Evolutionary conservation across 2,329 filamentous ascomycete species (phyloP).

Genomic region (Scleromitrula shiraiana): DNA sequence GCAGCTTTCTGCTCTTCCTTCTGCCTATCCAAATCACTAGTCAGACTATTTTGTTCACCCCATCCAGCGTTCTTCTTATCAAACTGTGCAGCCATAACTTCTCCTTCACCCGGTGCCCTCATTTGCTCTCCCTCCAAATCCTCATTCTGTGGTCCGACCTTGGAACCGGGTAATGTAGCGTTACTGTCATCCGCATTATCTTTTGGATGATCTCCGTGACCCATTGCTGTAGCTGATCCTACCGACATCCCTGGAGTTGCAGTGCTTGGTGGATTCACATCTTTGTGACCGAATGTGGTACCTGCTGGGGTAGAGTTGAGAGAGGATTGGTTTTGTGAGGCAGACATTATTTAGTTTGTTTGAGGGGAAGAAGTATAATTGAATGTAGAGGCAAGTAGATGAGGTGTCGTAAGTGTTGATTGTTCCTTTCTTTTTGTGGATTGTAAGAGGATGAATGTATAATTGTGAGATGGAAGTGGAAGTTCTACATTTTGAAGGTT

Average conservation of each 20-base stretch:
- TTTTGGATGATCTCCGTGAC: constrained; percentile 26
- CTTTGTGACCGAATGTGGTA: constrained; percentile 23
- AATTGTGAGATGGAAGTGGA: too few relatives aligned
- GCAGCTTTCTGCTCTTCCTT: constrained; percentile 28
- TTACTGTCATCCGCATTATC: constrained; percentile 27
- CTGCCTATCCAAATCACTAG: constrained; percentile 26
- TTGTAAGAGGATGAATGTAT: too few relatives aligned
- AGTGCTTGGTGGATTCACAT: constrained; percentile 13
- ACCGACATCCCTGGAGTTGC: constrained; percentile 23
- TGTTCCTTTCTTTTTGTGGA: too few relatives aligned
- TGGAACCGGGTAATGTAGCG: constrained; percentile 18
- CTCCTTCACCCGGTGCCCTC: constrained; percentile 25
- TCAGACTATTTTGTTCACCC: constrained; percentile 27
- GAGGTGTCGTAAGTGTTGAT: neutral
- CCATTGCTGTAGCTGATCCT: constrained; percentile 26
- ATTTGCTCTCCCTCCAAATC: constrained; percentile 29
- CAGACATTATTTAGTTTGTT: constrained; percentile 21
- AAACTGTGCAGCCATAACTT: constrained; percentile 27
- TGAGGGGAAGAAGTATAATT: neutral
- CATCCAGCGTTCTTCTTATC: constrained; percentile 29
- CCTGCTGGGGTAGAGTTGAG: constrained; percentile 16
- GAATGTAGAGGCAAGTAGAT: neutral
- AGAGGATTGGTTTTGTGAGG: constrained; percentile 24
- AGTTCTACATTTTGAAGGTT: too few relatives aligned
- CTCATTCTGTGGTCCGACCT: constrained; percentile 25